These are phyloP conservation scores for Boletus speciosus DNA, from an alignment of 768 basidiomycete species.

Conservation along the genomic window DNA sequence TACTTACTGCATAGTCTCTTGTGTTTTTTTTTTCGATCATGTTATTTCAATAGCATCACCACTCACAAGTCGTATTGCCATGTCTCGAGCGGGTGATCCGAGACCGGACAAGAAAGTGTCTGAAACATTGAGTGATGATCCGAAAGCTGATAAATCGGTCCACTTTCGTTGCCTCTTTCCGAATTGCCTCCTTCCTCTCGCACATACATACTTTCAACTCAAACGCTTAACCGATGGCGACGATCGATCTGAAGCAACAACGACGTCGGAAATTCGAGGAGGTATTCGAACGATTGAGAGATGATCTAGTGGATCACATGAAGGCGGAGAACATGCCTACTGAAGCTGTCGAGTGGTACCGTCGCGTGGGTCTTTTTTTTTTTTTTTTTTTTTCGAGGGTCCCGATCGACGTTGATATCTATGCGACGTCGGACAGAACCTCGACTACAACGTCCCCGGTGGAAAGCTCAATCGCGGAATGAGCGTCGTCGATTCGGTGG, in stretches of 20 bases:
- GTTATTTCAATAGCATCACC: conserved; percentile 22
- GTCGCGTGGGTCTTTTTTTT: conserved; percentile 48
- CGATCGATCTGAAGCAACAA: conserved; percentile 37
- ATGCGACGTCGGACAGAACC: conserved; percentile 46
- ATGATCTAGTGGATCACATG: conserved; percentile 73
- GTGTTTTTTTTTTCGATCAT: not conserved
- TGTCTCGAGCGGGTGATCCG: too few relatives aligned
- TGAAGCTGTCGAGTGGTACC: conserved; percentile 76
- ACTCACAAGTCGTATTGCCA: conserved; percentile 1
- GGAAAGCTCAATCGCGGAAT: conserved; percentile 97
- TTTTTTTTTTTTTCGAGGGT: not conserved
- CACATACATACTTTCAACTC: not conserved
- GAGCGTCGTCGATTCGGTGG: conserved; percentile 89
- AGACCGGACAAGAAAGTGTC: too few relatives aligned
- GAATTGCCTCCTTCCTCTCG: not conserved
- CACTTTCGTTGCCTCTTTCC: not conserved
- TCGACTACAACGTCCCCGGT: conserved; percentile 93
- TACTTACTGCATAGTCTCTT: conserved; percentile 14
- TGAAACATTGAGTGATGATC: too few relatives aligned
- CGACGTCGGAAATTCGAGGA: conserved; percentile 63
- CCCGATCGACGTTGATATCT: too few relatives aligned
- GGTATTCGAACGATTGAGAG: conserved; percentile 67
- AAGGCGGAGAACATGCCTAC: conserved; percentile 71
- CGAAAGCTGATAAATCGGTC: not conserved
- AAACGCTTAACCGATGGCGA: conserved; percentile 8